Evolutionary conservation across 805 yeast genomes (phyloP).

Genomic region (Jamesozyma jinghongensis): DNA sequence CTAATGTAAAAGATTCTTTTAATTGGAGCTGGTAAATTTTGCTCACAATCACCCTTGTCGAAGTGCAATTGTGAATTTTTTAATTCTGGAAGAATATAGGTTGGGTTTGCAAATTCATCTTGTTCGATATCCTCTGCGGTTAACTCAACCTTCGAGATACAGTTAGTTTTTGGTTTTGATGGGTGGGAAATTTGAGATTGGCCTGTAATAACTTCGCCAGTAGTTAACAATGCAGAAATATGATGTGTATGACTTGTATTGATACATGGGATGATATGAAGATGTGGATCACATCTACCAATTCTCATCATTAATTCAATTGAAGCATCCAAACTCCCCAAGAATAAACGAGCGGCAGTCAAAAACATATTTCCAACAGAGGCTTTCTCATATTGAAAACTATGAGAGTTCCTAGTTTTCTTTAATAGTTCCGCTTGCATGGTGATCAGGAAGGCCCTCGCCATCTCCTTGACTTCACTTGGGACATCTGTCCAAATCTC

Average conservation of each 20-base stretch:
- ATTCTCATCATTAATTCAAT: slow-evolving; percentile 65
- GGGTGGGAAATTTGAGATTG: slow-evolving; percentile 95
- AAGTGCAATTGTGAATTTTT: slow-evolving; percentile 67
- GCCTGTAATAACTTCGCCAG: slow-evolving; percentile 74
- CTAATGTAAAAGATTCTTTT: slow-evolving; percentile 68
- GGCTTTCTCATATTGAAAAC: slow-evolving; percentile 65
- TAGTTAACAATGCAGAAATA: slow-evolving; percentile 62
- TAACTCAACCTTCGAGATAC: too few relatives aligned
- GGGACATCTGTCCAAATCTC: slow-evolving; percentile 44
- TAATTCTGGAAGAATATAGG: slow-evolving; percentile 56
- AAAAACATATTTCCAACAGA: slow-evolving; percentile 78
- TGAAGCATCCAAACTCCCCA: slow-evolving; percentile 79
- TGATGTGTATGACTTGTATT: slow-evolving; percentile 82
- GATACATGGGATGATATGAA: slow-evolving; percentile 66
- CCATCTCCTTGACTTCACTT: slow-evolving; percentile 52
- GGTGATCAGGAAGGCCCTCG: slow-evolving; percentile 68
- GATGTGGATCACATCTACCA: slow-evolving; percentile 34
- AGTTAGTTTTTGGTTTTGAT: slow-evolving; percentile 15
- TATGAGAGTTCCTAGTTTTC: slow-evolving; percentile 37
- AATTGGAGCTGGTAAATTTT: slow-evolving; percentile 68
- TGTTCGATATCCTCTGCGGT: slow-evolving; percentile 38
- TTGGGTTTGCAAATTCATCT: slow-evolving; percentile 47
- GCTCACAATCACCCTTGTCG: slow-evolving; percentile 42
- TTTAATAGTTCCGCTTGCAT: slow-evolving; percentile 70
- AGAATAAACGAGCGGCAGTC: slow-evolving; percentile 71